Base-by-base conservation (phyloP, 257 asterid genomes). In the Nicotiana noctiflora region DNA sequence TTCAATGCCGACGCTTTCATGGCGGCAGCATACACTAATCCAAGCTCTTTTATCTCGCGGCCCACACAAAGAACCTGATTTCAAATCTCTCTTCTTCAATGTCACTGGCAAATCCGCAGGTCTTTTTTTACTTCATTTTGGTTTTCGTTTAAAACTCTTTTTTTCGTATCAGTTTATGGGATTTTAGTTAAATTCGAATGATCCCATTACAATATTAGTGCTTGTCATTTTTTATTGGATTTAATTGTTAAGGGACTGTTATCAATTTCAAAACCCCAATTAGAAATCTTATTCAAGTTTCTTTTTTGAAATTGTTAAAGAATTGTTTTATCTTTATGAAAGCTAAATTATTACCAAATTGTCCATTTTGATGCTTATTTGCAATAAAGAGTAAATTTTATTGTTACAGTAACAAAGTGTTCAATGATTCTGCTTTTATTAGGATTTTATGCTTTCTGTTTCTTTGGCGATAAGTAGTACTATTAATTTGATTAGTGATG, bases 31-130 rank as follows among this genome's bases (percentile, higher is more conserved):
- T 40, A 88, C 97, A 31, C 87, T 95, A 12, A 88, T 95, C 55
- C 98, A 95, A 88, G 79, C 92, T 21, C 91, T 95, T 23, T 88
- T 93, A 52, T 90, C 97, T 12, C 90, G 92, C 3, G 98, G 98
- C 10, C 98, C 98, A 3, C 90, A 91, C 70, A 83, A 77, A 68
- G 92, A 92, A 81, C 67, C 82, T 23, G 93, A 89, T 6, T 90
- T 92, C 75, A 90, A 84, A 79, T 83, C 92, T 18, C 72, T 91
- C 78, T 90, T 93, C 89, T 79, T 86, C 60, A 87, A 84, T 11
- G 67, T 92, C 85, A 83, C 84, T 11, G 88, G 84, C 7, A 90
- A 87, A 87, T 57, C 87, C 56, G 80, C 93, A 87, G 97, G 99
- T 93, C 68, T 9, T 7, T 11, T 2, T 31, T 53, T 17, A 1